Conservation (phyloP, 805 yeast genomes). For the Saccharomyces paradoxus region DNA sequence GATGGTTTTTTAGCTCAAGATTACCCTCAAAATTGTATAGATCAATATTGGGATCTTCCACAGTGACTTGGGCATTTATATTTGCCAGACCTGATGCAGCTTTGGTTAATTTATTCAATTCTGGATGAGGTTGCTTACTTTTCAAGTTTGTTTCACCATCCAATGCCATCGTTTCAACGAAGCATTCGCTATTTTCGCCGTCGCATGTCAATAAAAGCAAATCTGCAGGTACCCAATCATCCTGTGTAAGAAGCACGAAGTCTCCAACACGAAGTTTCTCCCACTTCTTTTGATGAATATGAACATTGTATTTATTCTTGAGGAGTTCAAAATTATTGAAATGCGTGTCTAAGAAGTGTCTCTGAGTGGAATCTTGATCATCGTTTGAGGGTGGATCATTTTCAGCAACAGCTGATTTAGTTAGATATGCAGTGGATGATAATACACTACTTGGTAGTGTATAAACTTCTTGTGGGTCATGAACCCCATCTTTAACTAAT, state of each 20-base stretch:
- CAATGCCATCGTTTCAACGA: constrained; percentile 91
- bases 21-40: constrained; percentile 87
- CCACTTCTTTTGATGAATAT: constrained; percentile 43
- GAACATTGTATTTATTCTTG: constrained; percentile 16
- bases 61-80: constrained; percentile 46
- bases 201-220: constrained; percentile 60
- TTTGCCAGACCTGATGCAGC: constrained; percentile 44
- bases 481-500: constrained; percentile 15
- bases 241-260: constrained; percentile 57
- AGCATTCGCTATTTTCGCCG: constrained; percentile 54
- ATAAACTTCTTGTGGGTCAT: constrained; percentile 1
- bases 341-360: constrained; percentile 7
- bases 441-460: constrained; percentile 1
- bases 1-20: constrained; percentile 32
- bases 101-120: constrained; percentile 44
- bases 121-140: constrained; percentile 58
- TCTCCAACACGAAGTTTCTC: constrained; percentile 82
- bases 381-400: neutral
- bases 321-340: constrained; percentile 19
- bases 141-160: constrained; percentile 96
- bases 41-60: constrained; percentile 90
- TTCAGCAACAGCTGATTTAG: neutral
- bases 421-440: neutral
- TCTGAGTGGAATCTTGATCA: neutral
- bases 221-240: constrained; percentile 96